Evolutionary conservation across 2,329 filamentous ascomycete species (phyloP).

Genomic region (Neonectria hederae): DNA sequence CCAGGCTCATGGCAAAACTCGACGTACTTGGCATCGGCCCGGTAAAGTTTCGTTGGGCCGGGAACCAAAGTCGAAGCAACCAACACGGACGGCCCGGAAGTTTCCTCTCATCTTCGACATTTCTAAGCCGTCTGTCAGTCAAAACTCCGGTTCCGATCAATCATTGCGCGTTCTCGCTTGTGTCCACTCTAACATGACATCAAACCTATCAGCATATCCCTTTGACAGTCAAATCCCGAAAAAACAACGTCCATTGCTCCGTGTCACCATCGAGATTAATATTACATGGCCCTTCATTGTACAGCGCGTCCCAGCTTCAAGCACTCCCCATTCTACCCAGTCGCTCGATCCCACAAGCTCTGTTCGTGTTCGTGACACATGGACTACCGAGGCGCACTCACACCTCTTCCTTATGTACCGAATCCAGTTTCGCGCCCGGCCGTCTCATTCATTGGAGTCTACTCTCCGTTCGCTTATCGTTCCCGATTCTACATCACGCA

Average conservation of each 20-base stretch:
- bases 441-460: slow-evolving; percentile 32
- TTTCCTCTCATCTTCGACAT: not conserved
- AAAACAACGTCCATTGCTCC: slow-evolving; percentile 23
- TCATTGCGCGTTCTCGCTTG: not conserved
- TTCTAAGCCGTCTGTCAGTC: not conserved
- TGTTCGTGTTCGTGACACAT: slow-evolving; percentile 31
- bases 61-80: not conserved
- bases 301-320: slow-evolving; percentile 28
- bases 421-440: slow-evolving; percentile 25
- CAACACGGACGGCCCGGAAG: not conserved
- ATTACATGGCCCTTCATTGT: slow-evolving; percentile 37
- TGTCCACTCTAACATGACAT: not conserved
- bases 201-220: not conserved
- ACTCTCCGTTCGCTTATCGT: slow-evolving; percentile 9
- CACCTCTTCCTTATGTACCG: slow-evolving; percentile 31
- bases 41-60: not conserved
- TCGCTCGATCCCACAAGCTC: slow-evolving; percentile 25
- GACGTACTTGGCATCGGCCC: not conserved
- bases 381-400: slow-evolving; percentile 20
- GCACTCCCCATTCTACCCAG: slow-evolving; percentile 25
- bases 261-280: slow-evolving; percentile 30
- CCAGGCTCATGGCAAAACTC: not conserved
- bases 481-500: not conserved
- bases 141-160: not conserved
- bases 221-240: not conserved